Base-by-base conservation (phyloP, 83 land plant genomes). In the Picea abies region DNA sequence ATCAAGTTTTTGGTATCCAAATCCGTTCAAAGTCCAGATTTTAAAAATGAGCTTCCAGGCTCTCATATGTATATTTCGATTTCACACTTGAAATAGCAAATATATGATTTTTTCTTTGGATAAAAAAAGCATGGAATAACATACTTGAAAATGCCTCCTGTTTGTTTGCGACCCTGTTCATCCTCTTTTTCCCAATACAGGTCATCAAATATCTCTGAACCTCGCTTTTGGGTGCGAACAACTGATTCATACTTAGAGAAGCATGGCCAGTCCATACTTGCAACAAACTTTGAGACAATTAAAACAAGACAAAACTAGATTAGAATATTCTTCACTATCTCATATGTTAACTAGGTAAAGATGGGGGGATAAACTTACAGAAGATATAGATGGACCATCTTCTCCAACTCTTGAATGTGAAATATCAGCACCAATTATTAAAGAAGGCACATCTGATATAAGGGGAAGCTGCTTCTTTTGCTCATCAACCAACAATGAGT, bases 371-470 rank as follows among this genome's bases (percentile, higher is more conserved):
- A 37, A 14, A 81, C 79, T 62, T 82, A 83, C 85, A 47, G 87
- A 72, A 32, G 71, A 86, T 23, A 85, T 83, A 5, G 87, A 85
- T 58, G 77, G 78, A 16, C 85, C 79, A 29, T 23, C 20, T 1
- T 85, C 87, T 25, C 85, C 85, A 62, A 76, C 85, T 63, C 84
- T 44, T 11, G 87, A 86, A 77, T 85, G 87, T 26, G 87, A 85
- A 67, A 85, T 81, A 83, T 85, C 85, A 22, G 81, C 86, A 29
- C 87, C 85, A 69, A 82, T 83, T 17, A 85, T 85, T 76, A 82
- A n/a, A 7, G 87, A 84, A 7, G 85, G 81, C 12, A 80, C 82
- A 11, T 83, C 77, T 35, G 85, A 82, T 63, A 85, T 68, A 17
- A 82, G 82, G 11, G 66, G 75, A 29, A 75, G 63, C 39, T 22